Percentiles rank a stretch among this genome's conserved stretches.
phyloP scores from a whole-genome alignment of 257 asterid genomes.

The Dorcoceras hygrometricum region DNA sequence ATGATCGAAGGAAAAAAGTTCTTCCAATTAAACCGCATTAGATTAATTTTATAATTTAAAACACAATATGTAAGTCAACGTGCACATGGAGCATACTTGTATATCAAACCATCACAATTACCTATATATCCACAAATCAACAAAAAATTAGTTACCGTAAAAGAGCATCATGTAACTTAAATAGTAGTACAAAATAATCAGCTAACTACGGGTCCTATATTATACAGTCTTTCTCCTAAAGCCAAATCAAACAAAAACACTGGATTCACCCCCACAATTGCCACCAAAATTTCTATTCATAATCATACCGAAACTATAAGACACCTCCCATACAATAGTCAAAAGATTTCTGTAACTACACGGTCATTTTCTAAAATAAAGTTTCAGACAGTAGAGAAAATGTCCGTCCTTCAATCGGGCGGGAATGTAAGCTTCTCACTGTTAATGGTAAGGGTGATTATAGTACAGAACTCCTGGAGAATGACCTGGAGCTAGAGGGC shows the following conservation, averaged over 20 bases:
- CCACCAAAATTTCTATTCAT: constrained; percentile 22
- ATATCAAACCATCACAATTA: no score
- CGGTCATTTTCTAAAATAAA: constrained; percentile 29
- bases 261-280: constrained; percentile 9
- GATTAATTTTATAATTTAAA: no score
- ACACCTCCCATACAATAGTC: constrained; percentile 4
- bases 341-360: constrained; percentile 19
- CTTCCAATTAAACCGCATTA: no score
- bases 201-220: no score
- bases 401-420: background rate
- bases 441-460: constrained; percentile 45
- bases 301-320: constrained; percentile 21
- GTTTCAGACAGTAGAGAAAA: constrained; percentile 15
- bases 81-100: no score
- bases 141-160: no score
- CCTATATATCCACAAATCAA: no score
- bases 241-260: constrained; percentile 15
- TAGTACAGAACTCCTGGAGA: constrained; percentile 69
- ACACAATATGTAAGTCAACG: no score
- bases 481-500: constrained; percentile 52
- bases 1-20: no score
- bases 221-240: no score
- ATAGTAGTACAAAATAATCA: no score
- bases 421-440: constrained; percentile 23
- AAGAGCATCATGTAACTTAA: no score